A percentile compares a stretch with the other conserved stretches of the same genome.
phyloP scores from a whole-genome alignment of 2,329 filamentous ascomycete species.

The Colletotrichum echinochloae region DNA sequence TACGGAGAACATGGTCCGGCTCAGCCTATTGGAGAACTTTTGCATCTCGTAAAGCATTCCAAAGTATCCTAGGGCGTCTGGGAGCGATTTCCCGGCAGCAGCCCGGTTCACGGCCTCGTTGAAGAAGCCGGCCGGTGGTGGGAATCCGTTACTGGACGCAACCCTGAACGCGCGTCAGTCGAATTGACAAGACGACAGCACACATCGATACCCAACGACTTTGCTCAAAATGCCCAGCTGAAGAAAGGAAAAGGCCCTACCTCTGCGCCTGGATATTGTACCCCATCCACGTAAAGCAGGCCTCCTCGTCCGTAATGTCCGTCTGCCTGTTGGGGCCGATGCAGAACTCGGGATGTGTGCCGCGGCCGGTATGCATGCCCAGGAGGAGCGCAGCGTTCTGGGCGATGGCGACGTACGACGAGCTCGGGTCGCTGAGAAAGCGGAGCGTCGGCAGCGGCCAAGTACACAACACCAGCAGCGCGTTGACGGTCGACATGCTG shows the following conservation, averaged over 20 bases:
- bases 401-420: conserved; percentile 59
- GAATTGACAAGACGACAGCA: background rate
- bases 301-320: conserved; percentile 63
- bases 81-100: conserved; percentile 54
- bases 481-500: conserved; percentile 62
- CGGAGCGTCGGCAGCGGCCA: conserved; percentile 65
- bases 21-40: conserved; percentile 62
- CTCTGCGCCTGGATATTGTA: conserved; percentile 65
- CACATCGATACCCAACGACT: background rate
- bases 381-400: conserved; percentile 62
- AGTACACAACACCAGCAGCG: conserved; percentile 62
- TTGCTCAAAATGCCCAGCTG: background rate
- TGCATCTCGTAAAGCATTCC: conserved; percentile 61
- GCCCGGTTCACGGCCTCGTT: conserved; percentile 62
- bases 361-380: conserved; percentile 65
- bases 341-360: conserved; percentile 62
- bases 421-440: conserved; percentile 63
- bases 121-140: conserved; percentile 58
- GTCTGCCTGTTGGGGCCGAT: conserved; percentile 56
- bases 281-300: conserved; percentile 64
- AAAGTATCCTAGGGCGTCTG: conserved; percentile 58
- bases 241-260: conserved; percentile 45
- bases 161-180: conserved; percentile 46
- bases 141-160: conserved; percentile 58
- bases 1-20: conserved; percentile 60